Conservation (phyloP, 1,139 yeast genomes). For the Candida glucosophila region DNA sequence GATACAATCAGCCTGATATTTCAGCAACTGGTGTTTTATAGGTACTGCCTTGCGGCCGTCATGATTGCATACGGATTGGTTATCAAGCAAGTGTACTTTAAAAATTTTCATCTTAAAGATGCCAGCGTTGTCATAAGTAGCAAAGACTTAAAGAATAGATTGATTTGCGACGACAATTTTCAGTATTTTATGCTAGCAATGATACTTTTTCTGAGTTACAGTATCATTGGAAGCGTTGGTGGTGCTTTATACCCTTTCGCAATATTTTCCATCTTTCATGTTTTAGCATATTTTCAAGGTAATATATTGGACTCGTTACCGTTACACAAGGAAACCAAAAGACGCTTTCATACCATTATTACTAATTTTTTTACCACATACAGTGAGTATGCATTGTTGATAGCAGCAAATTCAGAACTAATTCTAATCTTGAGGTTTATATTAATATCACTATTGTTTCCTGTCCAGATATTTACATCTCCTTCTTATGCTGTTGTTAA, state of each 20-base stretch:
- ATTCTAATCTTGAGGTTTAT: conserved; percentile 18
- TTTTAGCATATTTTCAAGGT: conserved; percentile 39
- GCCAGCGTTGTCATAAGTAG: conserved; percentile 8
- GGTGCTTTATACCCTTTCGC: conserved; percentile 44
- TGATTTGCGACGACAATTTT: conserved; percentile 39
- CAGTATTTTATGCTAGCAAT: conserved; percentile 40
- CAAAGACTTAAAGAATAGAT: conserved; percentile 4
- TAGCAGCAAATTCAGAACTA: conserved; percentile 42
- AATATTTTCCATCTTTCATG: conserved; percentile 52
- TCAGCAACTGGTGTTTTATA: conserved; percentile 25
- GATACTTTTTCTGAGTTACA: conserved; percentile 23
- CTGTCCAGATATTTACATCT: conserved; percentile 9
- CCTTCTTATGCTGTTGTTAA: conserved; percentile 11
- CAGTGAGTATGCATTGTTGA: conserved; percentile 37
- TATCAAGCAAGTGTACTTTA: conserved; percentile 36
- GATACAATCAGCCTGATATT: conserved; percentile 26
- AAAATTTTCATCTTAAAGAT: conserved; percentile 13
- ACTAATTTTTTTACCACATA: conserved; percentile 26
- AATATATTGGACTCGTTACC: conserved; percentile 16
- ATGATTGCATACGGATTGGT: conserved; percentile 40
- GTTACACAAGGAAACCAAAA: conserved; percentile 12
- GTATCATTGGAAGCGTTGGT: conserved; percentile 20
- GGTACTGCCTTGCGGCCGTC: conserved; percentile 31
- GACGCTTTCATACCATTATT: conserved; percentile 16
- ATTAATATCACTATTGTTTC: conserved; percentile 5